A percentile compares a stretch with the other conserved stretches of the same genome.
These are phyloP conservation scores for Pseudopyricularia cyperi DNA, from an alignment of 2,329 filamentous ascomycete species.

Conservation along the genomic window DNA sequence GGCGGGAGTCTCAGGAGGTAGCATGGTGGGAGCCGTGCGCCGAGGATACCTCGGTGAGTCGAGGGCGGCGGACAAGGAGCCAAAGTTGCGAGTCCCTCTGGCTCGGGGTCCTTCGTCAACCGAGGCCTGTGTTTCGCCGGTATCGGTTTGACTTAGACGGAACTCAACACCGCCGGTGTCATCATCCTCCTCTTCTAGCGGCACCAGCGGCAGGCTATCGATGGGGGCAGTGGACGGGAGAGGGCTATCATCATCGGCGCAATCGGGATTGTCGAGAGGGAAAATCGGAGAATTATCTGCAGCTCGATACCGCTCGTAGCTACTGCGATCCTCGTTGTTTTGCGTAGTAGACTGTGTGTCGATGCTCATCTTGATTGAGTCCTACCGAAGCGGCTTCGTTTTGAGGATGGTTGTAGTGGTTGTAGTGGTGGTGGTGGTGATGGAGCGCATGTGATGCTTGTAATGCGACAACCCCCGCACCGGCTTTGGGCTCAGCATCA, in stretches of 20 bases:
- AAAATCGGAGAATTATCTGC: neutral
- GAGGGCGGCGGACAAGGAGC: too few species aligned
- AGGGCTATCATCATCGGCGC: conserved; percentile 9
- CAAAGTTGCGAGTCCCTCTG: neutral
- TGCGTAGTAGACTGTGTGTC: conserved; percentile 39
- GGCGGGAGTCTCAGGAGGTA: conserved; percentile 31
- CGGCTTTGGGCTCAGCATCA: neutral
- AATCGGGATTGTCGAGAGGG: neutral
- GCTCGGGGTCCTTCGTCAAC: neutral
- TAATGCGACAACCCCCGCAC: neutral
- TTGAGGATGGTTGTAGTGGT: neutral
- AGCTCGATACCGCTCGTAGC: conserved; percentile 32
- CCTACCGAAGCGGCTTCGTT: neutral
- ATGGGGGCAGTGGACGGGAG: conserved; percentile 15
- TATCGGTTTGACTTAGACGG: conserved; percentile 20
- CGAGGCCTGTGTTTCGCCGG: conserved; percentile 22
- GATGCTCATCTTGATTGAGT: neutral
- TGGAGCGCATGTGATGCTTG: neutral
- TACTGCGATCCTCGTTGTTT: conserved; percentile 36
- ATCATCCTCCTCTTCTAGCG: conserved; percentile 26
- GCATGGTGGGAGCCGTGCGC: neutral
- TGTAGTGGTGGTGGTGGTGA: neutral
- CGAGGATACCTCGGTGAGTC: neutral
- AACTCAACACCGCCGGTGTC: conserved; percentile 39
- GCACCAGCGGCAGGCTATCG: conserved; percentile 10